Evolutionary conservation across 1,284 basidiomycete species (phyloP), one percentile per base, ranked within the genome.

Genomic region (Trametes hirsuta): DNA sequence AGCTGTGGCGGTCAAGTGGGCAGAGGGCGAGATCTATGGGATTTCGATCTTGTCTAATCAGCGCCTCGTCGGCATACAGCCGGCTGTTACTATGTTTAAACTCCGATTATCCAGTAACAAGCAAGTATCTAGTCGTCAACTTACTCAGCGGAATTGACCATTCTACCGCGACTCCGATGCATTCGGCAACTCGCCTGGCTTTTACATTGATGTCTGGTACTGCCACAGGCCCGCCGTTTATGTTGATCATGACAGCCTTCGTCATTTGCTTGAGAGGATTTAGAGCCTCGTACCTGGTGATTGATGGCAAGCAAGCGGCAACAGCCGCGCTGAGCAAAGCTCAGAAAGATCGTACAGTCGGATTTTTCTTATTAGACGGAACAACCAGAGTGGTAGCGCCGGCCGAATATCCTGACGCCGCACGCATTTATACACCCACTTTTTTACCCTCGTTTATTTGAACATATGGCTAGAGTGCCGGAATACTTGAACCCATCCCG

Each of bases 11-110:
- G 59, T 68, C 57, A 61, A 70, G 70, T 77, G 78, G 78, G 77
- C 77, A 77, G 66, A 79, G 77, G 78, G 77, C 69, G 63, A 71
- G 69, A 70, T 70, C 65, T 62, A 58, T 42, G 37, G 53, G 56
- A 61, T 57, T 44, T 63, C 59, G 65, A 68, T 68, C 63, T 66
- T 55, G 61, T 64, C 63, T 62, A 59, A 65, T 63, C 56, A 49
- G 39, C 39, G 21, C 35, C 21, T 8, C 34, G 24, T 57, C 60
- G 57, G 57, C 60, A 55, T 48, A 53, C 46, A 49, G 11, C 30
- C 49, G 34, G 15, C n/a, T 18, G 18, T 53, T 60, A 18, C 37
- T 24, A 22, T 15, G 10, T 65, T 65, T 11, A 56, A 58, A 6
- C 64, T 58, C 64, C 58, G 64, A 61, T 53, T 54, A 46, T 25